phyloP scores from a whole-genome alignment of 1,139 yeast genomes.

The Protomyces gravidus region DNA sequence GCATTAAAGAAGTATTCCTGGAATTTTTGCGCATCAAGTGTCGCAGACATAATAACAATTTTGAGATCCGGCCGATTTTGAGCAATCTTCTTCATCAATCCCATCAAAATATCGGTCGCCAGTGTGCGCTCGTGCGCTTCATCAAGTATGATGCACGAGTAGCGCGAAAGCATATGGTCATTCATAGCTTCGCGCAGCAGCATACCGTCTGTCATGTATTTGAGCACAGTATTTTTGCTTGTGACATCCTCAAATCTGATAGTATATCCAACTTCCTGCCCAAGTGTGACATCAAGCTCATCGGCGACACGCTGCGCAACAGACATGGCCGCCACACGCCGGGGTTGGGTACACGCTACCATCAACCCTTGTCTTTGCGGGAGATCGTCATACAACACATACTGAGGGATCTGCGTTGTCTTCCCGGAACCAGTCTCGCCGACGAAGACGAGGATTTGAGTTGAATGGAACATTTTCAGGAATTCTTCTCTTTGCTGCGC shows the following conservation, averaged over 20 bases:
- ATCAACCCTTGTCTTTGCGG: slow-evolving; percentile 74
- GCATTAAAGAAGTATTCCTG: slow-evolving; percentile 86
- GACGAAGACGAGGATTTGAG: slow-evolving; percentile 95
- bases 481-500: slow-evolving; percentile 85
- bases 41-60: slow-evolving; percentile 94
- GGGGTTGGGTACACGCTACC: slow-evolving; percentile 95
- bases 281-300: slow-evolving; percentile 87
- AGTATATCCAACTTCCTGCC: slow-evolving; percentile 89
- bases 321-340: slow-evolving; percentile 97
- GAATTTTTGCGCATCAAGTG: slow-evolving; percentile 94
- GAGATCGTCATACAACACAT: slow-evolving; percentile 86
- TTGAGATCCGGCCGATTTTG: slow-evolving; percentile 79
- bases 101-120: slow-evolving; percentile 96
- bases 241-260: slow-evolving; percentile 92
- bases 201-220: slow-evolving; percentile 99
- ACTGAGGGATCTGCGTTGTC: slow-evolving; percentile 95
- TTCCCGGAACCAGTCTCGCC: slow-evolving; percentile 99
- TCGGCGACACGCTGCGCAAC: slow-evolving; percentile 95
- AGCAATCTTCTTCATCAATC: slow-evolving; percentile 77
- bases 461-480: slow-evolving; percentile 69
- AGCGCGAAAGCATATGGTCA: slow-evolving; percentile 73
- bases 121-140: slow-evolving; percentile 98
- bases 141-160: slow-evolving; percentile 88
- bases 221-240: slow-evolving; percentile 69
- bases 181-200: slow-evolving; percentile 95